These are phyloP conservation scores for Taphrina betulina DNA, from an alignment of 1,139 yeast genomes.

Conservation along the genomic window DNA sequence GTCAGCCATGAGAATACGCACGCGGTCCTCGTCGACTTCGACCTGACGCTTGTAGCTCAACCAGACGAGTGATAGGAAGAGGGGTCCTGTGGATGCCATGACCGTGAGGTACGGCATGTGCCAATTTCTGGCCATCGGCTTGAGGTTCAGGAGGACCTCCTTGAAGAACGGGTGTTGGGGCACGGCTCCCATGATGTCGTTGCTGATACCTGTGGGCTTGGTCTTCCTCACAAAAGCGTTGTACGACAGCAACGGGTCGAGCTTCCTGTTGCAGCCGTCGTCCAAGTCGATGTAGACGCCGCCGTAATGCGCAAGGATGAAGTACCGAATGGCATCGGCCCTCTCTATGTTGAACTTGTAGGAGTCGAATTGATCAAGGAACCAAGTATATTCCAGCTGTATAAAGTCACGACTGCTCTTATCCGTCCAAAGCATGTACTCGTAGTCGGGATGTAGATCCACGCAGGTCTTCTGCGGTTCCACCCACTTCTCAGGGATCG, in stretches of 20 bases:
- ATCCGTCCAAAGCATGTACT: constrained; percentile 89
- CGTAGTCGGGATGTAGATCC: constrained; percentile 79
- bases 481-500: constrained; percentile 78
- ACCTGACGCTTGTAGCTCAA: constrained; percentile 57
- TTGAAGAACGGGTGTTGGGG: constrained; percentile 84
- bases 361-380: constrained; percentile 69
- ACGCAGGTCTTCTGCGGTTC: constrained; percentile 73
- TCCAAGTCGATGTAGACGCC: constrained; percentile 90
- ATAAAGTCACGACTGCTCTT: constrained; percentile 77
- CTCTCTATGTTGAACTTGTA: constrained; percentile 81
- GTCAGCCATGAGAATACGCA: constrained; percentile 39
- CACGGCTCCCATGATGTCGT: constrained; percentile 87
- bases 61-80: constrained; percentile 82
- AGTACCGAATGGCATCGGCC: constrained; percentile 91
- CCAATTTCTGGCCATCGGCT: constrained; percentile 62
- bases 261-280: constrained; percentile 69
- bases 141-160: constrained; percentile 64
- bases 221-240: constrained; percentile 89
- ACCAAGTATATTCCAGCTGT: constrained; percentile 79
- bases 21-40: constrained; percentile 37
- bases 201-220: constrained; percentile 84
- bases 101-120: constrained; percentile 83
- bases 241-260: constrained; percentile 75
- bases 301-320: constrained; percentile 77
- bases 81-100: constrained; percentile 92